Conservation (phyloP, 768 basidiomycete genomes). For the Hemileccinum rubropunctum region DNA sequence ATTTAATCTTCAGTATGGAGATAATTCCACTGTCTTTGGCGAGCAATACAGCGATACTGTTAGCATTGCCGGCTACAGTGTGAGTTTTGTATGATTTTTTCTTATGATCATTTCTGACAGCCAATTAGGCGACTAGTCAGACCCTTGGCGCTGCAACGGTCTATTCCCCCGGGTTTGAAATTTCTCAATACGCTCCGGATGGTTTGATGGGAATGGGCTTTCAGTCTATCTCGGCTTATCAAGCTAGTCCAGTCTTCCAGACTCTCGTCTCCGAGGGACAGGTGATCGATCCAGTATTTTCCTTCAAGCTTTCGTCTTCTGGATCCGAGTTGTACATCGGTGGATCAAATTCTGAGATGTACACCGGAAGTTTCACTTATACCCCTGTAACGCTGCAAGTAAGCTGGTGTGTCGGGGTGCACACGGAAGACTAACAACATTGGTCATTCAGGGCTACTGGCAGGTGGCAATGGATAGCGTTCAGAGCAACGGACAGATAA, state of each 20-base stretch:
- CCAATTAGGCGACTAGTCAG: constrained; percentile 6
- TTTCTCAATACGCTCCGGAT: constrained; percentile 7
- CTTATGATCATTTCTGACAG: background rate
- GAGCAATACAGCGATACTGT: constrained; percentile 37
- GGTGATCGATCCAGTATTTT: constrained; percentile 37
- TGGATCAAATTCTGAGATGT: constrained; percentile 38
- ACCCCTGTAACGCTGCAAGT: constrained; percentile 23
- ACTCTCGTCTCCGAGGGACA: constrained; percentile 38
- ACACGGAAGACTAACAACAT: background rate
- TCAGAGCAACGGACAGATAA: background rate
- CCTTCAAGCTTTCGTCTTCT: constrained; percentile 43
- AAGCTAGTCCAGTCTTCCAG: constrained; percentile 36
- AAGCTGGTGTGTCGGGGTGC: background rate
- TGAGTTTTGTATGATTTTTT: background rate
- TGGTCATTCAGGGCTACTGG: constrained; percentile 5
- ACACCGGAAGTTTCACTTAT: constrained; percentile 37
- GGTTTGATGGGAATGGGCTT: constrained; percentile 40
- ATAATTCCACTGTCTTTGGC: constrained; percentile 32
- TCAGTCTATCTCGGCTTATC: constrained; percentile 34
- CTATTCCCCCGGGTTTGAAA: background rate
- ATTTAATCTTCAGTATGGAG: constrained; percentile 36
- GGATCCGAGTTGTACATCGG: constrained; percentile 42
- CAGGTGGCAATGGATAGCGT: constrained; percentile 13
- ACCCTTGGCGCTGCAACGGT: constrained; percentile 5
- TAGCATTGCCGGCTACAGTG: constrained; percentile 1